phyloP scores from a whole-genome alignment of 345 rosid genomes.

The Balakata baccata region DNA sequence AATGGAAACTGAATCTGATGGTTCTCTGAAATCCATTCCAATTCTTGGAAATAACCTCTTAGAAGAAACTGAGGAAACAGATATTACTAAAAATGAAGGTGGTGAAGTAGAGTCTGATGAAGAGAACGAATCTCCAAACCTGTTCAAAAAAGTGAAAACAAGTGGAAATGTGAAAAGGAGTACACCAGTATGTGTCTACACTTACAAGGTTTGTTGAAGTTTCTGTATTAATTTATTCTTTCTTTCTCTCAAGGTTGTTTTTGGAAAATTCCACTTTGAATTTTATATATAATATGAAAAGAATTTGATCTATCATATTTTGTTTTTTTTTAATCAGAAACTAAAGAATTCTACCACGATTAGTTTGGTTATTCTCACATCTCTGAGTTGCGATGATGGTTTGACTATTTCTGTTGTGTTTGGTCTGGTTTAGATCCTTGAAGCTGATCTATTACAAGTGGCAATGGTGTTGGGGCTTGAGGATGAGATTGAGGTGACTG shows the following conservation, averaged over 20 bases:
- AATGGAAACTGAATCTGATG: slow-evolving; percentile 45
- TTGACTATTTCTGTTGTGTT: slow-evolving; percentile 19
- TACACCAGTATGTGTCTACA: slow-evolving; percentile 58
- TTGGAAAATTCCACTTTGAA: neutral
- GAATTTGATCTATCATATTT: neutral
- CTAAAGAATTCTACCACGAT: neutral
- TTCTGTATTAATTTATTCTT: neutral
- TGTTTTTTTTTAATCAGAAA: neutral
- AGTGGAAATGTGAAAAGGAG: slow-evolving; percentile 36
- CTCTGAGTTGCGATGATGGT: neutral
- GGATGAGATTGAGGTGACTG: slow-evolving; percentile 63
- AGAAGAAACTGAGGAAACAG: slow-evolving; percentile 39
- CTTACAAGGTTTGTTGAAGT: slow-evolving; percentile 52
- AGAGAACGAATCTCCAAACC: slow-evolving; percentile 47
- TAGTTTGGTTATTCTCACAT: neutral
- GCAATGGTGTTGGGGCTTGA: slow-evolving; percentile 89
- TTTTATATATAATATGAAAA: neutral
- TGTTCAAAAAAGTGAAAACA: slow-evolving; percentile 30
- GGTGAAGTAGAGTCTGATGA: slow-evolving; percentile 49
- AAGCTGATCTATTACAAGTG: slow-evolving; percentile 83
- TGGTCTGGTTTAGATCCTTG: slow-evolving; percentile 52
- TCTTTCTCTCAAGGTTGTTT: neutral
- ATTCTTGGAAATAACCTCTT: slow-evolving; percentile 27
- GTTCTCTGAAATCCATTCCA: slow-evolving; percentile 39
- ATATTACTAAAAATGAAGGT: slow-evolving; percentile 29